Percentiles rank a stretch among this genome's conserved stretches.
These are phyloP conservation scores for Raphanus hybrid DNA, from an alignment of 441 rosid species.

Conservation along the genomic window DNA sequence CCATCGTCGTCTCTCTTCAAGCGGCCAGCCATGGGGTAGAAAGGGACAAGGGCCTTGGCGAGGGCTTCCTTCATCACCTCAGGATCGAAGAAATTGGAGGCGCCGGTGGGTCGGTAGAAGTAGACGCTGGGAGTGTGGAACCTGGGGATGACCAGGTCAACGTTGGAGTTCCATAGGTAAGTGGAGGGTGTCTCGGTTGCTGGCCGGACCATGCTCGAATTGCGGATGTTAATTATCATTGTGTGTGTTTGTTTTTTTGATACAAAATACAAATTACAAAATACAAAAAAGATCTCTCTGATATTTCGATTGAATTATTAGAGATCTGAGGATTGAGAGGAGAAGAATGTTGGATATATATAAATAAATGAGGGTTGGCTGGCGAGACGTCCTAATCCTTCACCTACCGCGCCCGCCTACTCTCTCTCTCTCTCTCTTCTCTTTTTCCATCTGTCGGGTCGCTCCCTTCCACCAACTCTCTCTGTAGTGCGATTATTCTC, in stretches of 20 bases:
- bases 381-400: slow-evolving; percentile 30
- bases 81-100: slow-evolving; percentile 68
- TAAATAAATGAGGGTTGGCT: neutral
- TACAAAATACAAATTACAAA: too few species aligned
- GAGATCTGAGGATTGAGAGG: neutral
- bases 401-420: slow-evolving; percentile 39
- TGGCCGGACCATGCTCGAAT: slow-evolving; percentile 77
- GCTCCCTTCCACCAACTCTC: slow-evolving; percentile 29
- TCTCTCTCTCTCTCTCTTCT: neutral
- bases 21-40: slow-evolving; percentile 95
- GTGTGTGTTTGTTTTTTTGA: neutral
- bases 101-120: slow-evolving; percentile 74
- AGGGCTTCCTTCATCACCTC: slow-evolving; percentile 66
- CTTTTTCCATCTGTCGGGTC: slow-evolving; percentile 31
- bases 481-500: neutral
- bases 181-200: slow-evolving; percentile 61
- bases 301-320: neutral
- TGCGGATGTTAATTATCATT: slow-evolving; percentile 69
- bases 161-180: slow-evolving; percentile 81
- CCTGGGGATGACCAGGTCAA: slow-evolving; percentile 87
- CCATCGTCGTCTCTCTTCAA: slow-evolving; percentile 85
- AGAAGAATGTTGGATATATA: neutral
- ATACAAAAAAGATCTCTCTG: too few species aligned
- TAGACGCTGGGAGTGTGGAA: slow-evolving; percentile 96
- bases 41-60: slow-evolving; percentile 75